Percentiles rank a stretch among this genome's conserved stretches.
Conservation (phyloP, 371 early-diverging fungal genomes). For the Conidiobolus incongruus region DNA sequence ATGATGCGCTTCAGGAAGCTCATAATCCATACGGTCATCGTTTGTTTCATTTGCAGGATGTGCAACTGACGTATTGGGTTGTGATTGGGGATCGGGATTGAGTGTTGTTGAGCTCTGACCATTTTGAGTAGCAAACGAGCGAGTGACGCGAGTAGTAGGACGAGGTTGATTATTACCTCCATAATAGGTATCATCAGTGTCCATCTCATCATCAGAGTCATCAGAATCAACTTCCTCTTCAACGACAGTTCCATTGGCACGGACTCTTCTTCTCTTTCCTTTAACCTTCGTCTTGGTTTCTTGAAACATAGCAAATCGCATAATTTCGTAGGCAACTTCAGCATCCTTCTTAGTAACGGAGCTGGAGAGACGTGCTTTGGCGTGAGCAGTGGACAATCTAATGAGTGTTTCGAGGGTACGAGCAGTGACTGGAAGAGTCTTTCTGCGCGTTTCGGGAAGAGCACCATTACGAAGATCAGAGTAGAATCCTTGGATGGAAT, state of each 20-base stretch:
- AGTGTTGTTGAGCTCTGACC: too few relatives aligned
- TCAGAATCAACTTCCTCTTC: slow-evolving; percentile 10
- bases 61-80: too few relatives aligned
- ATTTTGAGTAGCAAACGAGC: too few relatives aligned
- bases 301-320: slow-evolving; percentile 83
- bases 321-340: slow-evolving; percentile 55
- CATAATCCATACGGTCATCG: too few relatives aligned
- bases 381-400: slow-evolving; percentile 95
- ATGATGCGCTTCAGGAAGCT: too few relatives aligned
- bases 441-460: slow-evolving; percentile 9
- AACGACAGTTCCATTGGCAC: slow-evolving; percentile 5
- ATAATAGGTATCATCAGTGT: background rate
- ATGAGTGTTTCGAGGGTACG: slow-evolving; percentile 98
- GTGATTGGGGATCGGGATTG: too few relatives aligned
- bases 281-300: slow-evolving; percentile 46
- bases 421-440: slow-evolving; percentile 81
- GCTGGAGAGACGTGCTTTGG: slow-evolving; percentile 77
- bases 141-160: too few relatives aligned
- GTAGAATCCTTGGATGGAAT: slow-evolving; percentile 55
- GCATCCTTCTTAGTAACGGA: slow-evolving; percentile 73
- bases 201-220: slow-evolving; percentile 11
- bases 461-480: slow-evolving; percentile 35
- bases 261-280: slow-evolving; percentile 13
- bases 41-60: too few relatives aligned
- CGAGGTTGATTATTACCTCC: too few relatives aligned